Evolutionary conservation across 2,329 filamentous ascomycete species (phyloP).

Genomic region (Cytospora chrysosperma): DNA sequence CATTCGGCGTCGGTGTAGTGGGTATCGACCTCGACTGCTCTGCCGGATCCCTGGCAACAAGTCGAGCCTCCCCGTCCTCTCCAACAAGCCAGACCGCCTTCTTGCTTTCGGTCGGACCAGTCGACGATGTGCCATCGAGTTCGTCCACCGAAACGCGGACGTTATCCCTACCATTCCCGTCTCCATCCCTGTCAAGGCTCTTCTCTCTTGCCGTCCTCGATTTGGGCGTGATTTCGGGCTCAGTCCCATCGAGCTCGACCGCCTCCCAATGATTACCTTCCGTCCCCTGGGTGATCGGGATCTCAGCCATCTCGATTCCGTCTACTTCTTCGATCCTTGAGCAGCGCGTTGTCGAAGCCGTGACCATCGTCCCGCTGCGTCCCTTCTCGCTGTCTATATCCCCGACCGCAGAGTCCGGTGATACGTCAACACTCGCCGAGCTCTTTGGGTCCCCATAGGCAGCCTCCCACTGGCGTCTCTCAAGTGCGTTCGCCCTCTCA

Average conservation of each 20-base stretch:
- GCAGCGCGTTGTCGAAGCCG: slow-evolving; percentile 35
- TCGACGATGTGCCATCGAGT: slow-evolving; percentile 28
- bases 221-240: slow-evolving; percentile 27
- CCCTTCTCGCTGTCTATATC: slow-evolving; percentile 45
- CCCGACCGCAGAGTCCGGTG: slow-evolving; percentile 52
- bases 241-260: not conserved
- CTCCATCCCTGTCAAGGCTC: slow-evolving; percentile 40
- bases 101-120: slow-evolving; percentile 32
- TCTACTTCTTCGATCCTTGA: slow-evolving; percentile 42
- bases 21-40: slow-evolving; percentile 33
- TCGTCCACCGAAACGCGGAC: slow-evolving; percentile 55
- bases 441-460: slow-evolving; percentile 62
- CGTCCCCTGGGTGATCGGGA: slow-evolving; percentile 36
- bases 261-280: not conserved
- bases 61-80: slow-evolving; percentile 33
- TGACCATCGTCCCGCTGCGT: slow-evolving; percentile 35
- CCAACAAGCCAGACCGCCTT: slow-evolving; percentile 37
- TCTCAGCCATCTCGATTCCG: slow-evolving; percentile 56
- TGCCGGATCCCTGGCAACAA: slow-evolving; percentile 30
- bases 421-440: slow-evolving; percentile 35
- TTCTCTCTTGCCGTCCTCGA: slow-evolving; percentile 41
- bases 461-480: slow-evolving; percentile 72
- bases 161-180: slow-evolving; percentile 49
- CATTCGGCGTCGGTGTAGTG: slow-evolving; percentile 46
- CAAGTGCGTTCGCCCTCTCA: slow-evolving; percentile 59